Base-by-base conservation (phyloP, 2,329 filamentous ascomycete genomes). In the Waltergamsia citrina region DNA sequence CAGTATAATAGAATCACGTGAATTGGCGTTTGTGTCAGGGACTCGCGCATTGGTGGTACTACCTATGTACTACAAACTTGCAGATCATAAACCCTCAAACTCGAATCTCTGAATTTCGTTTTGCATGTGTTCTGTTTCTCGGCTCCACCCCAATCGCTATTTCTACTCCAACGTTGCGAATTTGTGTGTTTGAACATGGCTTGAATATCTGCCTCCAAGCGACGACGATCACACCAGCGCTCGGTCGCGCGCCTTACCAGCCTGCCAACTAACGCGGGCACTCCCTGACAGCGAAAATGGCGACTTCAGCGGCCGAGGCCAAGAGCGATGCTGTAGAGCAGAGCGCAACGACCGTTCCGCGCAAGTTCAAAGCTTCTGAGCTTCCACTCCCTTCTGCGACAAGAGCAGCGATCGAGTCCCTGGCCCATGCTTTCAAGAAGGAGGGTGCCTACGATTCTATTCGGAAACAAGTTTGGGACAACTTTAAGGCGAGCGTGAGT, bases 381-480 rank as follows among this genome's bases (percentile, higher is more conserved):
- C 66, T 90, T 14, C 84, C 84, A 2, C 60, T 88, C 15, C 73
- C 81, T 5, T 81, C 79, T 4, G 71, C 76, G n/a, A 84, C 85
- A 34, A 71, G 81, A 42, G 71, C 73, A 2, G 78, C 80, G 2
- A 85, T 90, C 37, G 83, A 88, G 46, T 72, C 69, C 12, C 69
- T 90, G 16, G 74, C 83, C n/a, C 79, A 85, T 50, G 80, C 73
- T 9, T 90, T 88, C 62, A 88, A 88, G 59, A 90, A 88, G 61
- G 86, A 85, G 56, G 85, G 85, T 40, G 81, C 82, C 37, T 92
- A 88, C 50, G 85, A 92, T 56, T 64, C 71, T 11, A 72, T 88
- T 42, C 77, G 84, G 40, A 88, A 86, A 52, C 72, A 83, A 46
- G 69, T 85, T 9, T 86, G 83, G 72, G 74, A 82, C 29, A 78